Evolutionary conservation across 495 filamentous ascomycete species (phyloP).

Genomic region (Podospora tetraspora): DNA sequence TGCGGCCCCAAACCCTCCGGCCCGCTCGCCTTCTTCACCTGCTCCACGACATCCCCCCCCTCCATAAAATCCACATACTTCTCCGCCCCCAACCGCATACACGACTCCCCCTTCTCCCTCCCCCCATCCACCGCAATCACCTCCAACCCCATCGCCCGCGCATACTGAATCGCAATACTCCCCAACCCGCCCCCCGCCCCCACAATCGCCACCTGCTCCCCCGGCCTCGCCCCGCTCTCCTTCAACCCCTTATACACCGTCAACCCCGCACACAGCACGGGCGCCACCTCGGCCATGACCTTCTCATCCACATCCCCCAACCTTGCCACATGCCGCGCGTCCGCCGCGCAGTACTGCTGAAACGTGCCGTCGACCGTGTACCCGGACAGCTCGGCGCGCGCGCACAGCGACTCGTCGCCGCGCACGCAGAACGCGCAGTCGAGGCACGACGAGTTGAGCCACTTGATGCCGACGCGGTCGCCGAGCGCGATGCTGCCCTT

Average conservation of each 20-base stretch:
- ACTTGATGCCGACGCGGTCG: constrained; percentile 79
- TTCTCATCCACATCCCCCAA: constrained; percentile 53
- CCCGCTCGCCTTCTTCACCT: constrained; percentile 66
- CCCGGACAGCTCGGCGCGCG: constrained; percentile 63
- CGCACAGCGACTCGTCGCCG: constrained; percentile 62
- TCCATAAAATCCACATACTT: constrained; percentile 71
- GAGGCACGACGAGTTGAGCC: constrained; percentile 78
- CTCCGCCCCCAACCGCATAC: constrained; percentile 60
- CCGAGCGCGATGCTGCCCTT: constrained; percentile 57
- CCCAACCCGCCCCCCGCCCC: constrained; percentile 87
- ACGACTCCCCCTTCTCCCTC: constrained; percentile 67
- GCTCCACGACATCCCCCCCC: constrained; percentile 67
- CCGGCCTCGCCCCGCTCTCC: constrained; percentile 67
- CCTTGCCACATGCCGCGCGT: constrained; percentile 70
- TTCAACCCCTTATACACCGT: constrained; percentile 93
- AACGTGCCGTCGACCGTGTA: constrained; percentile 88
- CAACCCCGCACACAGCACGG: constrained; percentile 81
- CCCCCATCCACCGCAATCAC: constrained; percentile 74
- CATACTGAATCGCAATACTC: constrained; percentile 77
- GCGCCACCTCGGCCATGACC: constrained; percentile 67
- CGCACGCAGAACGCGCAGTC: constrained; percentile 72
- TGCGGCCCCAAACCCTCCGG: constrained; percentile 78
- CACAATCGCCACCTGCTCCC: constrained; percentile 78
- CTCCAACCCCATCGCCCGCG: constrained; percentile 82
- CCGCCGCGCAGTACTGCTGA: constrained; percentile 82